Evolutionary conservation across 257 asterid genomes (phyloP), one percentile per base, ranked within the genome.

Genomic region (Solanum microdontum): DNA sequence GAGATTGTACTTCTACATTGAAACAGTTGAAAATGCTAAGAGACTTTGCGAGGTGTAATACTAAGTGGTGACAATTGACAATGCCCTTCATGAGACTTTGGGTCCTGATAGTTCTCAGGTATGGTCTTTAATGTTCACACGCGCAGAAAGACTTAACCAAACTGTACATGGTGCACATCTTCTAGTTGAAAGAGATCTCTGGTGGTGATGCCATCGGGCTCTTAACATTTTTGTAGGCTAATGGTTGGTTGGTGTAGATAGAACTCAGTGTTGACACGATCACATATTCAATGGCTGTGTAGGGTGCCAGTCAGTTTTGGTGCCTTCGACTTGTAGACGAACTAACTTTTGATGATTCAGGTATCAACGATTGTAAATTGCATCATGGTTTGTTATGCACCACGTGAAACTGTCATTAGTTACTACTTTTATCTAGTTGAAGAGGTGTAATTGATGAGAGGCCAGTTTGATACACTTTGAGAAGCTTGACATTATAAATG

Each of bases 1-100:
- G 98, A 94, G 97, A 88, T 86, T 95, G 88, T 91, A 93, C 89
- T 92, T 88, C 94, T 96, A 91, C 36, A 89, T 90, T 32, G 86
- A 87, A 86, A 79, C 96, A 2, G 87, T 92, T 26, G 90, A 87
- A 89, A 88, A 83, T 83, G 91, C 90, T 33, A 86, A 85, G 82
- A 84, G 64, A 77, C 89, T 69, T 76, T 19, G 79, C 28, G 58
- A 64, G 83, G 85, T n/a, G 74, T 83, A 36, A 66, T 84, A n/a
- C 43, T 48, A 45, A 10, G 26, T 15, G 26, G 85, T 48, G 69
- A 82, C 69, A 82, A 28, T 8, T 45, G 21, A 8, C 84, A 15
- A 82, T 4, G 28, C 28, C 19, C 7, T 82, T 82, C 43, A 30
- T 19, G 43, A 82, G 69, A 82, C 40, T 28, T 10, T 0, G 62